phyloP scores from a whole-genome alignment of 148 eudicot genomes.

The Beta vulgaris region DNA sequence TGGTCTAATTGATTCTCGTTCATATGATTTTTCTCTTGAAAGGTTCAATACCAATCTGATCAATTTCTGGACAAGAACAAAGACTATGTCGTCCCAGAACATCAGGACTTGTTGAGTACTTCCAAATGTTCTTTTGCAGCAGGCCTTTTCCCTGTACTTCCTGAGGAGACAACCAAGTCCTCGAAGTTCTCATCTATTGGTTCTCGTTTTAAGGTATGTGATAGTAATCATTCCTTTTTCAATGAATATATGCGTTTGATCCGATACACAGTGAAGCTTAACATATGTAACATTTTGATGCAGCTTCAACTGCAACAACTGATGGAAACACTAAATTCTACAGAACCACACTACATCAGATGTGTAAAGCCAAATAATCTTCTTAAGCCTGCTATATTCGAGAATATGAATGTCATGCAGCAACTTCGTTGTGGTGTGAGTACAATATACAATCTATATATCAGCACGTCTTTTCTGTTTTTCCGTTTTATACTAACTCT shows the following conservation, averaged over 20 bases:
- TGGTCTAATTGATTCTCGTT: slow-evolving; percentile 13
- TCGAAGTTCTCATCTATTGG: slow-evolving; percentile 95
- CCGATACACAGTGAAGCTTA: slow-evolving; percentile 11
- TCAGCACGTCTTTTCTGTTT: neutral
- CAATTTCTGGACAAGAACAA: slow-evolving; percentile 95
- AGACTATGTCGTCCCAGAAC: slow-evolving; percentile 97
- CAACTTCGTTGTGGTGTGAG: slow-evolving; percentile 99
- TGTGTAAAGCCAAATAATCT: slow-evolving; percentile 97
- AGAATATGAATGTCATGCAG: slow-evolving; percentile 90
- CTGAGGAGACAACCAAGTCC: slow-evolving; percentile 73
- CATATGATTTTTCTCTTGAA: slow-evolving; percentile 19
- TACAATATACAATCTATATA: slow-evolving; percentile 24
- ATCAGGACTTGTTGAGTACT: slow-evolving; percentile 84
- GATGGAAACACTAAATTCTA: slow-evolving; percentile 94
- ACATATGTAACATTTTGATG: slow-evolving; percentile 28
- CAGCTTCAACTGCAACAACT: slow-evolving; percentile 89
- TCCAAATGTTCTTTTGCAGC: slow-evolving; percentile 89
- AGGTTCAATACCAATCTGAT: slow-evolving; percentile 94
- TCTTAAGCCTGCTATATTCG: slow-evolving; percentile 89
- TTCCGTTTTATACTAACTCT: slow-evolving; percentile 25
- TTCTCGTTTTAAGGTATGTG: slow-evolving; percentile 78
- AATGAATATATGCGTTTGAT: slow-evolving; percentile 6
- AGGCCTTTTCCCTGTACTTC: slow-evolving; percentile 73
- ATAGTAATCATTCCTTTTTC: neutral
- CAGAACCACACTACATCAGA: slow-evolving; percentile 97